A percentile compares a stretch with the other conserved stretches of the same genome.
These are phyloP conservation scores for Aspergillus texensis DNA, from an alignment of 2,329 filamentous ascomycete genomes.

Conservation along the genomic window DNA sequence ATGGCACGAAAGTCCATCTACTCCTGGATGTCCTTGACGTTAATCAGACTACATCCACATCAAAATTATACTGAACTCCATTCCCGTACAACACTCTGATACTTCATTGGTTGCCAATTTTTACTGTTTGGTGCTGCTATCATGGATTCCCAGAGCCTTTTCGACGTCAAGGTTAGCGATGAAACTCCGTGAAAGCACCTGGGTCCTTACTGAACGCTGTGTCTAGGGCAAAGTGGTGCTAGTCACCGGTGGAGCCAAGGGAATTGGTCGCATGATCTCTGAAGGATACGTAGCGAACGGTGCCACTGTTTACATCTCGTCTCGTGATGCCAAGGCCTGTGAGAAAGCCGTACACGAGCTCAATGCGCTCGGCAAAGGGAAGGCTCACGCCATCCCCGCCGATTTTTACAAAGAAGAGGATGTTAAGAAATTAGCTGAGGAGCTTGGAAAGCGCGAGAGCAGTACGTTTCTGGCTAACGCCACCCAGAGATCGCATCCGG, in stretches of 20 bases:
- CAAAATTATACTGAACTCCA: background rate
- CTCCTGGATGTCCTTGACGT: background rate
- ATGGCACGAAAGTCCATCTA: background rate
- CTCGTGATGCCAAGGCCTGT: constrained; percentile 54
- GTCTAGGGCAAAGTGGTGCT: constrained; percentile 49
- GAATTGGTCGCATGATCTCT: constrained; percentile 58
- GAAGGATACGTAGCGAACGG: constrained; percentile 57
- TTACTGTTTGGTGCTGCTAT: constrained; percentile 4
- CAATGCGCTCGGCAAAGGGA: constrained; percentile 56
- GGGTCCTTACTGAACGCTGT: constrained; percentile 38
- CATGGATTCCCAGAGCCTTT: constrained; percentile 61
- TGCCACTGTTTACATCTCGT: constrained; percentile 57
- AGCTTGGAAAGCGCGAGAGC: constrained; percentile 51
- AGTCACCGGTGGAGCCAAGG: constrained; percentile 55
- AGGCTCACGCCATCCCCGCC: constrained; percentile 53
- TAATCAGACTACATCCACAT: background rate
- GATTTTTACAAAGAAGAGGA: constrained; percentile 57
- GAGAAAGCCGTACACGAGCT: constrained; percentile 50
- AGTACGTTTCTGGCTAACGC: constrained; percentile 52
- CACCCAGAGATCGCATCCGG: background rate
- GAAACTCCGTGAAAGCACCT: background rate
- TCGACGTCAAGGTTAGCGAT: constrained; percentile 60
- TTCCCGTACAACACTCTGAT: background rate
- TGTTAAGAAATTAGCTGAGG: constrained; percentile 51
- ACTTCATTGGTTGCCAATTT: background rate